Evolutionary conservation across 345 rosid genomes (phyloP).

Genomic region (Eucalyptus cloeziana): DNA sequence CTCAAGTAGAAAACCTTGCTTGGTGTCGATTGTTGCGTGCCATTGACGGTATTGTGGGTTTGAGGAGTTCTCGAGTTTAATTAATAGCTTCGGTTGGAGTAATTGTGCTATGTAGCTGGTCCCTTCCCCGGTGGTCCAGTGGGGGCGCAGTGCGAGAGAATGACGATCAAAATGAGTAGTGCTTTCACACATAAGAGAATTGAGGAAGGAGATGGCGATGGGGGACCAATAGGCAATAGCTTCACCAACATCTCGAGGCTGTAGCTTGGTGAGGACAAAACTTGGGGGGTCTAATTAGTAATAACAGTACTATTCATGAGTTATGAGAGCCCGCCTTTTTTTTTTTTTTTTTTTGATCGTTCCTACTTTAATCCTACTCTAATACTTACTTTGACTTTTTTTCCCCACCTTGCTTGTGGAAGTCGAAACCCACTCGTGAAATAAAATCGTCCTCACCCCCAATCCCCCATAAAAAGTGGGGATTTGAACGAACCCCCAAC

Average conservation of each 20-base stretch:
- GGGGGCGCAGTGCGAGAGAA: background rate
- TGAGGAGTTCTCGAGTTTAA: background rate
- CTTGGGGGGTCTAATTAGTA: background rate
- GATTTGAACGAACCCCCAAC: no score
- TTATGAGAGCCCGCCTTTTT: no score
- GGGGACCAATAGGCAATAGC: background rate
- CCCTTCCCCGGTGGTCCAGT: background rate
- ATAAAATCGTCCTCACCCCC: no score
- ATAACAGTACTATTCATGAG: background rate
- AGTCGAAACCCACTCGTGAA: no score
- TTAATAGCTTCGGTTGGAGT: background rate
- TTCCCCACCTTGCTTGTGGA: no score
- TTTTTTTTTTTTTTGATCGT: no score
- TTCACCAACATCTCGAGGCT: background rate
- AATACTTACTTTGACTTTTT: no score
- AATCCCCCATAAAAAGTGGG: no score
- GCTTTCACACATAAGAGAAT: background rate
- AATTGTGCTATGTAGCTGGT: background rate
- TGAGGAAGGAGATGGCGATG: no score
- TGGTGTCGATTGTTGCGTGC: background rate
- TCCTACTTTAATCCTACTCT: no score
- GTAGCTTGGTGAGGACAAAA: background rate
- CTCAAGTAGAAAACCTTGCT: background rate
- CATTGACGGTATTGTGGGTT: background rate
- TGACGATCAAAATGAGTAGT: background rate